Base-by-base conservation (phyloP, 1,284 basidiomycete species). In the Moniliophthora roreri region DNA sequence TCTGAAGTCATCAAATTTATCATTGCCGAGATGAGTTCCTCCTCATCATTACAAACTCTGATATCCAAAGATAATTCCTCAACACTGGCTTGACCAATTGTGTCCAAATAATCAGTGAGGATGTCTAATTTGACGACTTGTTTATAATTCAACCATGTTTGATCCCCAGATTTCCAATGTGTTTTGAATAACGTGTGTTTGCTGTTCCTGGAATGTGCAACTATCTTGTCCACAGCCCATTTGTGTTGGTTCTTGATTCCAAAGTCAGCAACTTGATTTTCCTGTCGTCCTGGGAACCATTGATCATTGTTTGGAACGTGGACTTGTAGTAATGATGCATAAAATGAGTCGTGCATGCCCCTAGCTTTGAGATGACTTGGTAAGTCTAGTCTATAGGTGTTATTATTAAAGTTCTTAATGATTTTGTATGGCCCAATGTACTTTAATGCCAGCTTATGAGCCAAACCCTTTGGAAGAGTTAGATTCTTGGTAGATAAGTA, bases 401-500 rank as follows among this genome's bases (percentile, higher is more conserved):
- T 60, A 35, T 67, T 65, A 0, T 47, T 7, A 28, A 58, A 65
- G 46, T 65, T 62, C 11, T 58, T 50, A 0, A 53, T 7, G 2
- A 72, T 61, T 4, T 48, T 24, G 50, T 66, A 72, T 0, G 69
- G 69, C 0, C 69, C 62, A 26, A 71, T 64, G 28, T 48, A 73
- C 37, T 70, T 72, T 0, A 69, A 69, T 0, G 54, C 23, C 0
- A 71, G 52, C 41, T 71, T 72, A 0, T 58, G 26, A 0, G 63
- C 59, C 0, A 54, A 46, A 2, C 66, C 64, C 38, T 69, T 68
- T 0, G 62, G 65, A 7, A 69, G 38, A 0, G 51, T 28, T 1
- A 71, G 26, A 37, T 69, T 71, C 45, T 66, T 63, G 0, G 65
- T 70, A 0, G 66, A 69, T 0, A 71, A 9, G 42, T 71, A 71